These are phyloP conservation scores for Aspergillus novoparasiticus DNA, from an alignment of 2,329 filamentous ascomycete species.

Conservation along the genomic window DNA sequence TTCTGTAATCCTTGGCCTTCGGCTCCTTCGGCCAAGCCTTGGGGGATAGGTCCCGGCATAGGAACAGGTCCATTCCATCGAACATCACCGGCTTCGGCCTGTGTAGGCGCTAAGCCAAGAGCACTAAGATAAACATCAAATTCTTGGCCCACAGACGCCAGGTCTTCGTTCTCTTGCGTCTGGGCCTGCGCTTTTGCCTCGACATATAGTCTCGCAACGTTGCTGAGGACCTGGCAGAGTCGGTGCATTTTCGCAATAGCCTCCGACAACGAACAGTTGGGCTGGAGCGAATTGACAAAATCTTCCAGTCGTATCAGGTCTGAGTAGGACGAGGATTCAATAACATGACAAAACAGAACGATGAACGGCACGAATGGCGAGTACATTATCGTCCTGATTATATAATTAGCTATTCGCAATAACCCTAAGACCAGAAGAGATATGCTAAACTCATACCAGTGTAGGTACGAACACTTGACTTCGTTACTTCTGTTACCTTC, in stretches of 20 bases:
- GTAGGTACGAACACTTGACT: conserved; percentile 37
- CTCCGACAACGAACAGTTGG: conserved; percentile 57
- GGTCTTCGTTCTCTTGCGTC: conserved; percentile 50
- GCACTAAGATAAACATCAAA: conserved; percentile 68
- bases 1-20: conserved; percentile 14
- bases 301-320: conserved; percentile 60
- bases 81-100: conserved; percentile 14
- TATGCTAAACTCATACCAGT: conserved; percentile 30
- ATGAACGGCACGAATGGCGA: conserved; percentile 55
- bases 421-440: background rate
- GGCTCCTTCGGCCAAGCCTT: conserved; percentile 15
- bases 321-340: conserved; percentile 54
- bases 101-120: conserved; percentile 59
- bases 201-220: conserved; percentile 64
- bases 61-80: conserved; percentile 14
- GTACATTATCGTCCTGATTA: conserved; percentile 41
- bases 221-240: conserved; percentile 64
- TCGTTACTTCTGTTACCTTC: conserved; percentile 26
- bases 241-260: conserved; percentile 62
- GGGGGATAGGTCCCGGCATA: conserved; percentile 6
- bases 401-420: background rate
- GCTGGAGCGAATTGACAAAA: conserved; percentile 60
- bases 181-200: conserved; percentile 62
- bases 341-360: conserved; percentile 51
- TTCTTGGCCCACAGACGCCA: conserved; percentile 58